Evolutionary conservation across 495 filamentous ascomycete species (phyloP), one percentile per base, ranked within the genome.

Genomic region (Clavariopsis aquatica): DNA sequence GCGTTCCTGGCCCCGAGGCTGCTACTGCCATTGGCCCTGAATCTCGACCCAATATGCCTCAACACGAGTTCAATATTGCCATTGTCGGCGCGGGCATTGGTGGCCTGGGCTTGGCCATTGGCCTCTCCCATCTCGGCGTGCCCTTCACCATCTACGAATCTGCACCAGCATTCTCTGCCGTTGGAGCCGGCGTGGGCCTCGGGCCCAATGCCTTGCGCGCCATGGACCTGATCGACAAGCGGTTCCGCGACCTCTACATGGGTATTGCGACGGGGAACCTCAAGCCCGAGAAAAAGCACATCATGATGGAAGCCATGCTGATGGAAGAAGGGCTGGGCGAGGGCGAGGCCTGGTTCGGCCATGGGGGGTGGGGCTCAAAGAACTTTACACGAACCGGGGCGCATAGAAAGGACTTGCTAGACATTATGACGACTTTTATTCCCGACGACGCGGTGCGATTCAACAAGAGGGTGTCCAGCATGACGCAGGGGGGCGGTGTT

Each of bases 21-120:
- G 45, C 15, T 47, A 6, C 22, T n/a, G 45, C 22, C 45, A 23
- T 17, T 17, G 45, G 5, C 7, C 22, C 26, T 51, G 47, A 24
- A 57, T 57, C 34, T 29, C 1, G 10, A 31, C 20, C 22, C 17
- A 56, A 52, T 23, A 36, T 22, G 13, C 23, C 54, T 22, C 36
- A 20, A 17, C 36, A 43, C 56, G 13, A 15, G 1, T 57, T 67
- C 64, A 52, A 67, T 45, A 31, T 68, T 24, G 65, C 65, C 46
- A 68, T 68, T 46, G 49, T 68, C 31, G 65, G 65, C 27, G 65
- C 58, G n/a, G 65, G 65, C 22, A 68, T 68, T 17, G 59, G 60
- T 19, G 65, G 65, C 27, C 65, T 68, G 24, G 60, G 45, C 19
- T 41, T 68, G 19, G 65, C 65, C 15, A 63, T 68, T 20, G 65